Evolutionary conservation across 2,329 filamentous ascomycete species (phyloP), one percentile per base, ranked within the genome.

Genomic region (Fusarium austroafricanum): DNA sequence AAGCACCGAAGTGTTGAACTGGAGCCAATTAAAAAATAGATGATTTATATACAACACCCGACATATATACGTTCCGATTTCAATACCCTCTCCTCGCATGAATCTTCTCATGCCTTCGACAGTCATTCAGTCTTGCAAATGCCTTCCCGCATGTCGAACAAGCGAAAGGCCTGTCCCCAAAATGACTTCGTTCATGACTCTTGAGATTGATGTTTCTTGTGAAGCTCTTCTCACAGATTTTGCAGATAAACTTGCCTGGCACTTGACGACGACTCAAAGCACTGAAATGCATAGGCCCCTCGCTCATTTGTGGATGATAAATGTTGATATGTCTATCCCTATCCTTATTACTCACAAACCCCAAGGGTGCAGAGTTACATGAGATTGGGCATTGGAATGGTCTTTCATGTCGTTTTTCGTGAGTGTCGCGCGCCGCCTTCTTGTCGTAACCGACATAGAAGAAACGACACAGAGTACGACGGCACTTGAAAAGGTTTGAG

Each of bases 81-180:
- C 9, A 61, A 2, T 61, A 61, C 0, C 55, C 59, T 3, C 23
- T 55, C 12, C 7, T 55, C 0, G 57, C 57, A 2, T 62, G 59
- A 6, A 62, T 62, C 20, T 62, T 61, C n/a, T 62, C 59, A 55
- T 62, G 59, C 2, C 59, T 61, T 7, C 59, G 23, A 3, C 59
- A 62, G 14, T 62, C 59, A 18, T 33, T 38, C 0, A 62, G 2
- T 2, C 59, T 42, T 2, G 47, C 57, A 38, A 62, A 62, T 1
- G 47, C 47, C 1, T 42, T 61, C 0, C 40, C 23, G 2, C 59
- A 62, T 1, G 40, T 47, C 0, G 11, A 23, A 1, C 59, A 62
- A 1, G 59, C 37, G 3, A 9, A 62, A 11, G 59, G 59, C 6
- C 42, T 21, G 0, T 62, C 59, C 1, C 59, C 59, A 12, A 14